A percentile compares a stretch with the other conserved stretches of the same genome.
Evolutionary conservation across 441 rosid genomes (phyloP).

Genomic region (Gossypium trilobum): DNA sequence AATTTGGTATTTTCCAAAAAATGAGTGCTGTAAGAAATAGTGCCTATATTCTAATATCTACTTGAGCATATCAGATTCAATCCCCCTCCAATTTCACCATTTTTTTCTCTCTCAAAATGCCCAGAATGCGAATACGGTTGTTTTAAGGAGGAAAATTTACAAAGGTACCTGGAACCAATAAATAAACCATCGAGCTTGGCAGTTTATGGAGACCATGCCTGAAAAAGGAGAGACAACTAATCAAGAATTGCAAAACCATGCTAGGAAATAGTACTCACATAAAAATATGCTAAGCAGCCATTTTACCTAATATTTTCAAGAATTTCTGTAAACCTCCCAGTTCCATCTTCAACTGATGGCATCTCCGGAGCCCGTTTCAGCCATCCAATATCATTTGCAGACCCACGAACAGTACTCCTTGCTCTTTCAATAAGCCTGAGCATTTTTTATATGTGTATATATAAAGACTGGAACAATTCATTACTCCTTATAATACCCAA

Average conservation of each 20-base stretch:
- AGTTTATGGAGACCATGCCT: conserved; percentile 91
- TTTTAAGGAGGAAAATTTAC: background rate
- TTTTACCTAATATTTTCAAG: conserved; percentile 69
- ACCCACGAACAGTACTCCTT: conserved; percentile 80
- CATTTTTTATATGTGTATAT: background rate
- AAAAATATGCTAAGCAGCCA: conserved; percentile 20
- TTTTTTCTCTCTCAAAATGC: background rate
- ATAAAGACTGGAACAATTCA: conserved; percentile 5
- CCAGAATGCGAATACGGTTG: background rate
- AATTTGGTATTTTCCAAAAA: background rate
- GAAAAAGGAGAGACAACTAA: conserved; percentile 18
- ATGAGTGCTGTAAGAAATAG: background rate
- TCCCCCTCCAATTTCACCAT: background rate
- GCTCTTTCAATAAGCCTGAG: conserved; percentile 77
- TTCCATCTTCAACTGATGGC: conserved; percentile 88
- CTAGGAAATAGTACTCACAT: conserved; percentile 11
- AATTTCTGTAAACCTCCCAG: conserved; percentile 58
- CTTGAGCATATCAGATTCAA: background rate
- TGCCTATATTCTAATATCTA: background rate
- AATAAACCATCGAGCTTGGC: conserved; percentile 70
- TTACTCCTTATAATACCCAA: conserved; percentile 6
- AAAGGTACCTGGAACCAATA: conserved; percentile 77
- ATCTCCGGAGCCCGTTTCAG: conserved; percentile 54
- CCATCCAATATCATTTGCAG: conserved; percentile 96
- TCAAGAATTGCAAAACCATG: conserved; percentile 23